A percentile compares a stretch with the other conserved stretches of the same genome.
Conservation (phyloP, 2,329 filamentous ascomycete genomes). For the Fusarium anthophilum region DNA sequence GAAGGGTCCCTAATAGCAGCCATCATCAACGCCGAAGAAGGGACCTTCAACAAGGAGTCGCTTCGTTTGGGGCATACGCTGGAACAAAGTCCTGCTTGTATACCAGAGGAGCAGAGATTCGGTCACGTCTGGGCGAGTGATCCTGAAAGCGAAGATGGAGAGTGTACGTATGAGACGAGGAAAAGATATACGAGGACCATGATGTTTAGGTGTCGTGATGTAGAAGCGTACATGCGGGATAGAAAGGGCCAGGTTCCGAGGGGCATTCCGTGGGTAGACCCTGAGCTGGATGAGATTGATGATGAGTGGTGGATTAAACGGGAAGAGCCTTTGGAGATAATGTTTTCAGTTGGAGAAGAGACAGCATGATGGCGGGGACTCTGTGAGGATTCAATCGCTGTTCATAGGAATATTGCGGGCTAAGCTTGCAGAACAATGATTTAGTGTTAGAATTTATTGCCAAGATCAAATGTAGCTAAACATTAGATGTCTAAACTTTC, state of each 20-base stretch:
- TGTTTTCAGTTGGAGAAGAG: neutral
- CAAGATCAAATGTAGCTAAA: no score
- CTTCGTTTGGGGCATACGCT: neutral
- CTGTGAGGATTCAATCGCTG: no score
- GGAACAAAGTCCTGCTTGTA: neutral
- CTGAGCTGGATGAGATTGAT: neutral
- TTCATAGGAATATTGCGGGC: no score
- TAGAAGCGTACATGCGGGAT: neutral
- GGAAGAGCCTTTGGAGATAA: neutral
- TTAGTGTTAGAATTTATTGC: fast-evolving
- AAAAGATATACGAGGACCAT: neutral
- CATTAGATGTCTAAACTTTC: fast-evolving
- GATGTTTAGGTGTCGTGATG: neutral
- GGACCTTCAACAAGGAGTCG: neutral
- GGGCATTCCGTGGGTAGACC: neutral
- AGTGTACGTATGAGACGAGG: fast-evolving
- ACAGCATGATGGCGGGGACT: neutral
- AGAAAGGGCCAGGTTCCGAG: neutral
- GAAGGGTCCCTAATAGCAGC: neutral
- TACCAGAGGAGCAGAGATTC: conserved; percentile 4
- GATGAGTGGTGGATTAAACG: neutral
- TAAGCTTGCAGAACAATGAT: fast-evolving
- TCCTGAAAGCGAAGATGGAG: neutral
- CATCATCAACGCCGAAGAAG: conserved; percentile 22
- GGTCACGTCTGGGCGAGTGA: neutral